phyloP scores from a whole-genome alignment of 305 asterid species.

The Solanum aculeatissimum region DNA sequence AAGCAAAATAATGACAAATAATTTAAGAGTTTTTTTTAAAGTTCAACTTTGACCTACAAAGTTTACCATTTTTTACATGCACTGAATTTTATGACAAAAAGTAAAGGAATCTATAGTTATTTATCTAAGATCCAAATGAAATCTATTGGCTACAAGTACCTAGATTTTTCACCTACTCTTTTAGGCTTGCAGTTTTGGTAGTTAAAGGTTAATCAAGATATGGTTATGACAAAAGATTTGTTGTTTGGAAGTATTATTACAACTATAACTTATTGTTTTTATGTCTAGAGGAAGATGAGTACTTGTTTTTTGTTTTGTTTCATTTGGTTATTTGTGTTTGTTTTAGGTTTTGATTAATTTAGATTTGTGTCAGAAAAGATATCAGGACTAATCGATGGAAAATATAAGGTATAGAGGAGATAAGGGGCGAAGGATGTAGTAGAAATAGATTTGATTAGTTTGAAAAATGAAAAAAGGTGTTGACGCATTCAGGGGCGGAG shows the following conservation, averaged over 20 bases:
- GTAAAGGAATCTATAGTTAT: neutral
- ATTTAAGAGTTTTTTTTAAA: too few relatives aligned
- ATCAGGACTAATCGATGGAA: neutral
- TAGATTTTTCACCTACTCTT: neutral
- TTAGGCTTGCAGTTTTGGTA: neutral
- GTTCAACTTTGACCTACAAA: neutral
- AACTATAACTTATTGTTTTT: neutral
- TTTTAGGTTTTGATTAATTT: neutral
- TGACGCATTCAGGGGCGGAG: too few relatives aligned
- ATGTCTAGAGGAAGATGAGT: neutral
- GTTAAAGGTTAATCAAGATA: neutral
- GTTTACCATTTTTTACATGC: neutral
- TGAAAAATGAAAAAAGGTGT: too few relatives aligned
- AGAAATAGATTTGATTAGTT: neutral
- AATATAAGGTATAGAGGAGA: neutral
- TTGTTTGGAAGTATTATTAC: neutral
- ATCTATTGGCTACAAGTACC: neutral
- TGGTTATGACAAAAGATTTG: neutral
- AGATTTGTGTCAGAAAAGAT: rapidly evolving
- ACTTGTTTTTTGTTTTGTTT: neutral
- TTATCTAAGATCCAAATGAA: neutral
- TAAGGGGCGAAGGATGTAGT: neutral
- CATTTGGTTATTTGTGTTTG: neutral
- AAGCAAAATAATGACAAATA: too few relatives aligned
- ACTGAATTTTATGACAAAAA: neutral